Evolutionary conservation across 2,329 filamentous ascomycete species (phyloP).

Genomic region (Alternaria brassicicola): DNA sequence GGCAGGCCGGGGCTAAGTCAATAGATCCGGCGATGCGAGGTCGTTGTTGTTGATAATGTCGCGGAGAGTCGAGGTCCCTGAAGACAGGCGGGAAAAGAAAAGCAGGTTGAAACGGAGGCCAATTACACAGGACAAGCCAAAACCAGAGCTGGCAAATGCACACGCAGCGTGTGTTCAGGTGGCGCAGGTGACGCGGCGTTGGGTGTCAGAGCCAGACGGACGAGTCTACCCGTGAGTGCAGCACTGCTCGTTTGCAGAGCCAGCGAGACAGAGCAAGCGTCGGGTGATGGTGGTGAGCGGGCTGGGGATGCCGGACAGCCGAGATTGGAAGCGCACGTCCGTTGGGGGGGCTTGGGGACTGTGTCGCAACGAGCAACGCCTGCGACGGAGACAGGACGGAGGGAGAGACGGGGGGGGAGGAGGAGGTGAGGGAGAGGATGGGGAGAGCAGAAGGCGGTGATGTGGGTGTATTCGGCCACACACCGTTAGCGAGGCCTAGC

Average conservation of each 20-base stretch:
- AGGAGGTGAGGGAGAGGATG: constrained; percentile 12
- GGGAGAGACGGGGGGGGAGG: constrained; percentile 13
- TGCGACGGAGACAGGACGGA: constrained; percentile 20
- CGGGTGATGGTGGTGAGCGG: constrained; percentile 12
- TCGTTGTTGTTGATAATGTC: constrained; percentile 19
- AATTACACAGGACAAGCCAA: constrained; percentile 18
- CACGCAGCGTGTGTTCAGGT: constrained; percentile 7
- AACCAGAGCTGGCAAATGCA: constrained; percentile 15
- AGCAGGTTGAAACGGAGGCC: constrained; percentile 21
- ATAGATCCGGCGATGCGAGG: constrained; percentile 46
- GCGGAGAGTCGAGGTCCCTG: constrained; percentile 18
- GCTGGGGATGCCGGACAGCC: constrained; percentile 16
- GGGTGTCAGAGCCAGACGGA: constrained; percentile 15
- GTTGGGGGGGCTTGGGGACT: constrained; percentile 10
- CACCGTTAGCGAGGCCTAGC: constrained; percentile 15
- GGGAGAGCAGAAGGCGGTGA: constrained; percentile 12
- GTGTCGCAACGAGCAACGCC: constrained; percentile 29
- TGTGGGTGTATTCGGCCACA: constrained; percentile 9
- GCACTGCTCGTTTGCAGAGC: constrained; percentile 9
- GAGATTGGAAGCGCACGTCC: constrained; percentile 18
- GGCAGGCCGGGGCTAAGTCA: constrained; percentile 47
- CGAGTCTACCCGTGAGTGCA: constrained; percentile 9
- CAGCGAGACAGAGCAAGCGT: constrained; percentile 17
- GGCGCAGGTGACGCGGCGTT: constrained; percentile 14
- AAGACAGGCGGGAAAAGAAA: constrained; percentile 15